Evolutionary conservation across 129 eudicot species (phyloP), one percentile per base, ranked within the genome.

Genomic region (Apium graveolens): DNA sequence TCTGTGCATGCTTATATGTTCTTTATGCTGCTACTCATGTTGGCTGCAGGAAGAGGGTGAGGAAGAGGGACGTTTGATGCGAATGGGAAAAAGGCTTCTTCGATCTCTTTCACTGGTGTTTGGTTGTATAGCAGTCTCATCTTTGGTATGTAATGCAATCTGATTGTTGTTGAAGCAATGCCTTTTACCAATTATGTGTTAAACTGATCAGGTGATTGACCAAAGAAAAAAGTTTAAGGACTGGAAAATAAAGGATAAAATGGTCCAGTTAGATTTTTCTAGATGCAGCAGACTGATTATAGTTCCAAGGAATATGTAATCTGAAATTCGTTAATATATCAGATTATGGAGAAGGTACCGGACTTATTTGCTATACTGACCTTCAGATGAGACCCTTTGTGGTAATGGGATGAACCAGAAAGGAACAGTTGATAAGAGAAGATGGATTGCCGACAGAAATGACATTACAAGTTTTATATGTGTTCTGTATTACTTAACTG

Each of bases 1-100:
- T 35, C 18, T 17, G 39, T 66, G 68, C 10, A 32, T 45, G 21
- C 49, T 57, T 57, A 37, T 11, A 14, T 41, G 24, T 38, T 38
- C 27, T 75, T 39, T 16, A 27, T 1, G 5, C 45, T 65, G 37
- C 39, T 66, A 48, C 65, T 82, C 55, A 44, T 81, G 37, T 79
- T 83, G 69, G 73, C 55, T 86, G 82, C 87, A 95, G 97, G 99
- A 96, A 88, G 92, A 90, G 29, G 98, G 92, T 16, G 97, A 96
- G 81, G 99, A 96, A 69, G 97, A 92, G 80, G 95, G 95, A 39
- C 86, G 90, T 78, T 87, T 87, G 92, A 20, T 86, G 82, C 84
- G 97, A 17, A 86, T 92, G 97, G 99, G 99, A 29, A 92, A 92
- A 89, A 87, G 99, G 66, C 82, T 92, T 65, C 83, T 96, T 37